Conservation (phyloP, 495 filamentous ascomycete species). For the Thermothielavioides terrestris region DNA sequence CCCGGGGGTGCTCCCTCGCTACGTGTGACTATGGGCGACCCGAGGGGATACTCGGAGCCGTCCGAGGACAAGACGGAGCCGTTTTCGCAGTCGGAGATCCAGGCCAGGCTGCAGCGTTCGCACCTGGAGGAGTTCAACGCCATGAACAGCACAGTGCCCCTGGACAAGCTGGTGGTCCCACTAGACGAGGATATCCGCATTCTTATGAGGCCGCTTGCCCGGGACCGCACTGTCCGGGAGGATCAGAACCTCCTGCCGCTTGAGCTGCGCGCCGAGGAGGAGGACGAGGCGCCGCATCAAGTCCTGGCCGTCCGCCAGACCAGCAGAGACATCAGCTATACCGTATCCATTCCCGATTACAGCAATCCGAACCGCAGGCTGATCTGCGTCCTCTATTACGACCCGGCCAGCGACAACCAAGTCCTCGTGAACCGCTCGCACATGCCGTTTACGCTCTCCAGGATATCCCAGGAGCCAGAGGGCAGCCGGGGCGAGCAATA, state of each 20-base stretch:
- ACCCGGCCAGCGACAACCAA: constrained; percentile 41
- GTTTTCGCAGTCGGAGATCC: constrained; percentile 42
- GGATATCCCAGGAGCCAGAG: constrained; percentile 23
- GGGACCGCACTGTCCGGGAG: constrained; percentile 41
- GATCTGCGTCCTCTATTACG: constrained; percentile 43
- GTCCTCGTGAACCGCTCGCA: constrained; percentile 40
- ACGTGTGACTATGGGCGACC: constrained; percentile 30
- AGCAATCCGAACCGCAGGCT: constrained; percentile 21
- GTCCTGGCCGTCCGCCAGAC: constrained; percentile 45
- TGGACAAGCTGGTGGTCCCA: constrained; percentile 37
- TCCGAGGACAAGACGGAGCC: constrained; percentile 45
- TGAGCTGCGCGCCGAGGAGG: constrained; percentile 36
- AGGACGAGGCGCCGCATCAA: constrained; percentile 34
- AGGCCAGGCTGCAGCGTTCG: constrained; percentile 21
- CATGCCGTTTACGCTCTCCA: constrained; percentile 34
- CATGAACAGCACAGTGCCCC: constrained; percentile 28
- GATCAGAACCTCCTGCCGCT: constrained; percentile 38
- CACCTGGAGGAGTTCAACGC: constrained; percentile 27
- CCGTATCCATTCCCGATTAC: constrained; percentile 38
- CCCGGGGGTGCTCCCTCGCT: too few species aligned
- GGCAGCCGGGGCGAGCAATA: constrained; percentile 26
- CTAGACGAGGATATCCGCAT: constrained; percentile 40
- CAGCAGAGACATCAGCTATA: constrained; percentile 40
- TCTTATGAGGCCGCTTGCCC: constrained; percentile 38
- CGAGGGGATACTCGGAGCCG: constrained; percentile 21